A percentile compares a stretch with the other conserved stretches of the same genome.
Conservation (phyloP, 441 rosid species). For the Euphorbia schlechtendalii region DNA sequence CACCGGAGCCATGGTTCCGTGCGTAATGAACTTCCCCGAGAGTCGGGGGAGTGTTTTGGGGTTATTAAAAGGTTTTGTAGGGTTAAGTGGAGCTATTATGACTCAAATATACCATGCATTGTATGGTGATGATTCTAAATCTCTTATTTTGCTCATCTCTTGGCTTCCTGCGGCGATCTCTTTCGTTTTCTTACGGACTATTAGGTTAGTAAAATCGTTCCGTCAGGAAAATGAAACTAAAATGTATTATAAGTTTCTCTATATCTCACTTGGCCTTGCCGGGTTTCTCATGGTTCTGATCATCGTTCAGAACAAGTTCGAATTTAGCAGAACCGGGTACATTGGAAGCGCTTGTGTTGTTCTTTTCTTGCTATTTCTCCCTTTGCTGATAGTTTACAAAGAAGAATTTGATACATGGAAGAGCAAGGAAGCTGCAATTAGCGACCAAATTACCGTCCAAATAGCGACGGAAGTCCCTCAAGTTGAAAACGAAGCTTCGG, state of each 20-base stretch:
- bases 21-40: constrained; percentile 52
- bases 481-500: too few species aligned
- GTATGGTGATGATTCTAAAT: constrained; percentile 22
- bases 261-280: constrained; percentile 33
- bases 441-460: too few species aligned
- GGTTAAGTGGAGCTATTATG: constrained; percentile 34
- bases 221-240: constrained; percentile 17
- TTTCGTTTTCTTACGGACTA: constrained; percentile 18
- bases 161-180: constrained; percentile 27
- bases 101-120: constrained; percentile 32
- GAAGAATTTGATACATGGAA: constrained; percentile 46
- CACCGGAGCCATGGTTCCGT: constrained; percentile 47
- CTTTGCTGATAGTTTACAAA: constrained; percentile 32
- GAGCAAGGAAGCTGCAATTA: constrained; percentile 20
- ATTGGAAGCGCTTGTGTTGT: constrained; percentile 38
- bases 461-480: too few species aligned
- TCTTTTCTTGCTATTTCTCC: constrained; percentile 37
- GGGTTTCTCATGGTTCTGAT: constrained; percentile 36
- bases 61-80: constrained; percentile 30
- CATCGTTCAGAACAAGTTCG: constrained; percentile 28
- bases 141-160: constrained; percentile 30
- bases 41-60: constrained; percentile 34
- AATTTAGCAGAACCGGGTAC: constrained; percentile 23
- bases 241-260: constrained; percentile 28
- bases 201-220: constrained; percentile 19